Evolutionary conservation across 768 basidiomycete genomes (phyloP).

Genomic region (Kwoniella shandongensis): DNA sequence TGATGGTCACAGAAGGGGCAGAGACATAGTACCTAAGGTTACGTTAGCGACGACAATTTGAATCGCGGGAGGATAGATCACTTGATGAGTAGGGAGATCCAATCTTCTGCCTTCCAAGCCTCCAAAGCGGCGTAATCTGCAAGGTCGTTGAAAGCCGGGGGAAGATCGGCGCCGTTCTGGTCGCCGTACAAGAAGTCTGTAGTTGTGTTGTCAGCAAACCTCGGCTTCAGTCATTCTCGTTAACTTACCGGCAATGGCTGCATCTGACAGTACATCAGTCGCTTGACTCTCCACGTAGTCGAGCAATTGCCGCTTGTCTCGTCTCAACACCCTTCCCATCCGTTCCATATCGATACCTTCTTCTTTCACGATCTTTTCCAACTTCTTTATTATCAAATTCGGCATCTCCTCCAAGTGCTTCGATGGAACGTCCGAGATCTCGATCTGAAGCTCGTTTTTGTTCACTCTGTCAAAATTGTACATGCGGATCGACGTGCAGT

Average conservation of each 20-base stretch:
- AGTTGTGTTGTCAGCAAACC: background rate
- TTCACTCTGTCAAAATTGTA: constrained; percentile 73
- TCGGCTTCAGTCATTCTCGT: background rate
- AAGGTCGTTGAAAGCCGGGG: constrained; percentile 72
- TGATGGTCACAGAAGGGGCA: constrained; percentile 68
- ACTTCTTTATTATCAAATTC: constrained; percentile 65
- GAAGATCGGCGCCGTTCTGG: constrained; percentile 75
- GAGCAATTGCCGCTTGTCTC: constrained; percentile 78
- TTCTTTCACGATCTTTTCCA: constrained; percentile 64
- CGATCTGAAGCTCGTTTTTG: constrained; percentile 70
- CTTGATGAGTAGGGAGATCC: constrained; percentile 75
- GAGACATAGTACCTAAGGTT: constrained; percentile 72
- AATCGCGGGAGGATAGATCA: constrained; percentile 53
- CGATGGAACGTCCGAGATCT: constrained; percentile 77
- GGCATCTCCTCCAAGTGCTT: constrained; percentile 75
- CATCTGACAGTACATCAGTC: constrained; percentile 39
- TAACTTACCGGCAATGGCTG: constrained; percentile 45
- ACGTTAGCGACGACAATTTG: constrained; percentile 12
- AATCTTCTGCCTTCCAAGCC: constrained; percentile 71
- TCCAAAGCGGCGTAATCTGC: constrained; percentile 67
- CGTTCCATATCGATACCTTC: constrained; percentile 86
- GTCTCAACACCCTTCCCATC: constrained; percentile 79
- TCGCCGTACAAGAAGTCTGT: constrained; percentile 81
- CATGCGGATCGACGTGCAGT: constrained; percentile 79
- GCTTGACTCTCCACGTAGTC: constrained; percentile 48